These are phyloP conservation scores for Kluyveromyces nonfermentans DNA, from an alignment of 805 yeast species.

Conservation along the genomic window DNA sequence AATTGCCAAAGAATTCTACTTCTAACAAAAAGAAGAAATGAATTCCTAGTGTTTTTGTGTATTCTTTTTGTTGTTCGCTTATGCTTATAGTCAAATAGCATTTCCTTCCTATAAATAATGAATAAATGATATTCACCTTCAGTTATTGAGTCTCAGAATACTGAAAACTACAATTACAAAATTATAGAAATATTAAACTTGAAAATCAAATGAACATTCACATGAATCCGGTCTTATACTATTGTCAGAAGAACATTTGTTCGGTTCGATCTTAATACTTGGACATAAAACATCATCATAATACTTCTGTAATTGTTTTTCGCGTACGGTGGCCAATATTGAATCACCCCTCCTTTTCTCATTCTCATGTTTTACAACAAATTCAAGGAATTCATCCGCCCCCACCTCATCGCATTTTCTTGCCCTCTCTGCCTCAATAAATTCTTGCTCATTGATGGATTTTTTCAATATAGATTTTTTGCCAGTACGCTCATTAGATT, in stretches of 20 bases:
- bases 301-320: slow-evolving; percentile 31
- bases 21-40: slow-evolving; percentile 51
- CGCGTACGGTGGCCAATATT: slow-evolving; percentile 28
- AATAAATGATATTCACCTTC: background rate
- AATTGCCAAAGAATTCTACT: slow-evolving; percentile 89
- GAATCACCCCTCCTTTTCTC: slow-evolving; percentile 28
- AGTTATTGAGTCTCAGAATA: background rate
- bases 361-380: slow-evolving; percentile 31
- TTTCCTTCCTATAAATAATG: background rate
- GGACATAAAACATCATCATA: slow-evolving; percentile 20
- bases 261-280: background rate
- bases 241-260: slow-evolving; percentile 1
- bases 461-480: slow-evolving; percentile 32
- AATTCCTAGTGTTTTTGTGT: slow-evolving; percentile 1
- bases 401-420: slow-evolving; percentile 32
- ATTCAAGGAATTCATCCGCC: slow-evolving; percentile 29
- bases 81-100: background rate
- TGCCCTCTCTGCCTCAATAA: slow-evolving; percentile 31
- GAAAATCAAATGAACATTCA: background rate
- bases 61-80: background rate
- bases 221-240: no score
- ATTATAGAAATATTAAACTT: background rate
- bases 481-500: background rate
- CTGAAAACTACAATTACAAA: background rate
- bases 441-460: slow-evolving; percentile 27